Evolutionary conservation across 305 asterid species (phyloP).

Genomic region (Fraxinus sp.): DNA sequence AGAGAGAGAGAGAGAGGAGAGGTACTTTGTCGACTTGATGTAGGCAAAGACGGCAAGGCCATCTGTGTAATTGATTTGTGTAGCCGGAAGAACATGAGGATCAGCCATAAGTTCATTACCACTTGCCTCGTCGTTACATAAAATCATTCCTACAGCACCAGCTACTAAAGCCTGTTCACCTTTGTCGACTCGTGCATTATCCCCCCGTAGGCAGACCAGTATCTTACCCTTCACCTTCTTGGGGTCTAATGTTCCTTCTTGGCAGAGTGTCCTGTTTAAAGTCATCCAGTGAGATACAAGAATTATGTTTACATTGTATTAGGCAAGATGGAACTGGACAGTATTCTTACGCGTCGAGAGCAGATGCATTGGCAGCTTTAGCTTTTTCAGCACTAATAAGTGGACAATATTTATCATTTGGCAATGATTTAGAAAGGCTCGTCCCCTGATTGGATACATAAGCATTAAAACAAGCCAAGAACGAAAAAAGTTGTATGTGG

Average conservation of each 20-base stretch:
- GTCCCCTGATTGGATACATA: slow-evolving; percentile 8
- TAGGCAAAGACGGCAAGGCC: slow-evolving; percentile 31
- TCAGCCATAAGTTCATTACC: slow-evolving; percentile 29
- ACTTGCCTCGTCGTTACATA: slow-evolving; percentile 27
- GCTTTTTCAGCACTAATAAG: slow-evolving; percentile 27
- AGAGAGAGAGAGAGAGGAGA: background rate
- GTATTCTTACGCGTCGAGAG: slow-evolving; percentile 27
- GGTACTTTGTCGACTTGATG: slow-evolving; percentile 28
- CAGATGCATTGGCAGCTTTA: slow-evolving; percentile 14
- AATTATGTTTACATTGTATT: background rate
- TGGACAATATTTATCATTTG: slow-evolving; percentile 23
- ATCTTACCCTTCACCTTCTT: slow-evolving; percentile 40
- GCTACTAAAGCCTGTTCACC: slow-evolving; percentile 28
- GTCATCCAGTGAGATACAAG: background rate
- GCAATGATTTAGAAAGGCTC: slow-evolving; percentile 15
- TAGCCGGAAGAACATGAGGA: slow-evolving; percentile 38
- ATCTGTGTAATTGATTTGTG: slow-evolving; percentile 32
- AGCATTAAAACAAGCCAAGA: background rate
- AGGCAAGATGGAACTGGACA: background rate
- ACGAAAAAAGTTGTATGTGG: background rate
- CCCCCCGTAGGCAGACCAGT: slow-evolving; percentile 37
- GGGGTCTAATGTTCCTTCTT: slow-evolving; percentile 31
- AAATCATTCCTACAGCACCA: slow-evolving; percentile 51
- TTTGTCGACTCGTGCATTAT: slow-evolving; percentile 21
- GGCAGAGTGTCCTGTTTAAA: slow-evolving; percentile 34